Conservation (phyloP, 768 basidiomycete genomes). For the Candolleomyces efflorescens region DNA sequence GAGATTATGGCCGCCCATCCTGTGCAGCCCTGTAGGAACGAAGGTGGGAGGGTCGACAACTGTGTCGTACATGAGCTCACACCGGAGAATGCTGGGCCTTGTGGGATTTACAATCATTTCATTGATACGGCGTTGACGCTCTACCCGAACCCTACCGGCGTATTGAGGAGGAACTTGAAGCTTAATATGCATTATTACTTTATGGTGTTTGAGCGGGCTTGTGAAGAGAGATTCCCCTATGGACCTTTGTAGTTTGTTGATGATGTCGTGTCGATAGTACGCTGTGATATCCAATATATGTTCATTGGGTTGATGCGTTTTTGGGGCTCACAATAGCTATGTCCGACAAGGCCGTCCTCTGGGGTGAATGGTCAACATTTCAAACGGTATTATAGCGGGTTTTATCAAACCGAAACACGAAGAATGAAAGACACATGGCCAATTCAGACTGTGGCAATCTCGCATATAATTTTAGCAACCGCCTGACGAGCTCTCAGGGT, state of each 20-base stretch:
- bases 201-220: background rate
- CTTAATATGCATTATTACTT: slow-evolving; percentile 7
- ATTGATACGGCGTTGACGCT: slow-evolving; percentile 10
- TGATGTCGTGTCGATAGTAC: too few species aligned
- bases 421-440: too few species aligned
- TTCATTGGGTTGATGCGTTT: too few species aligned
- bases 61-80: slow-evolving; percentile 11
- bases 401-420: too few species aligned
- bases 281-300: too few species aligned
- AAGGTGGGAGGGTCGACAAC: slow-evolving; percentile 7
- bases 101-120: slow-evolving; percentile 14
- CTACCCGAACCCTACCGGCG: slow-evolving; percentile 16
- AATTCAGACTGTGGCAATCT: too few species aligned
- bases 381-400: too few species aligned
- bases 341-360: too few species aligned
- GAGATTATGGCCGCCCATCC: slow-evolving; percentile 6
- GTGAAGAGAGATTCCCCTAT: slow-evolving; percentile 11
- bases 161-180: slow-evolving; percentile 10
- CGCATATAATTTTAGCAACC: too few species aligned
- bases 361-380: too few species aligned
- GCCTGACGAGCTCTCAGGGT: too few species aligned
- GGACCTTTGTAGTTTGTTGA: background rate
- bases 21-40: slow-evolving; percentile 11
- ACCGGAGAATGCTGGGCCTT: slow-evolving; percentile 5
- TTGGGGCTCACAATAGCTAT: too few species aligned